Evolutionary conservation across 768 basidiomycete genomes (phyloP).

Genomic region (Boletus vermiculosoides): DNA sequence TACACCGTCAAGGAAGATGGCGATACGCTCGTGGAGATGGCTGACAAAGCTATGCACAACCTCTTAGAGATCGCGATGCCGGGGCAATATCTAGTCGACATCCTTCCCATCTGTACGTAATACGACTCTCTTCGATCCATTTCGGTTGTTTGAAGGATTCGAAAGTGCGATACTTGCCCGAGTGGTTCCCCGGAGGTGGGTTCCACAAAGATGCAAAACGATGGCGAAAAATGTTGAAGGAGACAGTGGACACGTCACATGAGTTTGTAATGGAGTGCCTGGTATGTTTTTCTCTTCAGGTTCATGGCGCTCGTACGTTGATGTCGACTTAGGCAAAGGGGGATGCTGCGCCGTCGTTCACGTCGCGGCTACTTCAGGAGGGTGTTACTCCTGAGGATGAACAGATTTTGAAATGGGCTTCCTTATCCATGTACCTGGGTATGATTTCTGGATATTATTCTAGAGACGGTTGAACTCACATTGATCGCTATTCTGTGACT

Average conservation of each 20-base stretch:
- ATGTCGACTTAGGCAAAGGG: constrained; percentile 6
- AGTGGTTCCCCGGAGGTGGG: constrained; percentile 23
- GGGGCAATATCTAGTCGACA: constrained; percentile 13
- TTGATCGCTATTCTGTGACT: not conserved
- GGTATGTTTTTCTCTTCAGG: too few species aligned
- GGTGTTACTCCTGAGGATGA: constrained; percentile 11
- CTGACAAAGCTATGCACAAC: constrained; percentile 22
- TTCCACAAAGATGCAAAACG: constrained; percentile 15
- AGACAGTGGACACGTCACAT: constrained; percentile 6
- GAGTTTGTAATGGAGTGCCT: constrained; percentile 7
- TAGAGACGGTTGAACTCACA: not conserved
- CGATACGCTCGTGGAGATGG: constrained; percentile 34
- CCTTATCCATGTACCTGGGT: constrained; percentile 20
- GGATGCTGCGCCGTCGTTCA: constrained; percentile 11
- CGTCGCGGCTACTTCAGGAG: constrained; percentile 12
- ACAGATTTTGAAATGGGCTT: constrained; percentile 14
- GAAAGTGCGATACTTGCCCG: constrained; percentile 19
- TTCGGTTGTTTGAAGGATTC: not conserved
- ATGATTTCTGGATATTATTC: not conserved
- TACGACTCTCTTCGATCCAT: not conserved
- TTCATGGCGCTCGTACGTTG: not conserved
- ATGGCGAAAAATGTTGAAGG: constrained; percentile 1
- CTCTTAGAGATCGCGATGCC: constrained; percentile 8
- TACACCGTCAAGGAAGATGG: constrained; percentile 28
- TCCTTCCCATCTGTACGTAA: constrained; percentile 8